Evolutionary conservation across 2,329 filamentous ascomycete genomes (phyloP).

Genomic region (Botrytis sinoallii): DNA sequence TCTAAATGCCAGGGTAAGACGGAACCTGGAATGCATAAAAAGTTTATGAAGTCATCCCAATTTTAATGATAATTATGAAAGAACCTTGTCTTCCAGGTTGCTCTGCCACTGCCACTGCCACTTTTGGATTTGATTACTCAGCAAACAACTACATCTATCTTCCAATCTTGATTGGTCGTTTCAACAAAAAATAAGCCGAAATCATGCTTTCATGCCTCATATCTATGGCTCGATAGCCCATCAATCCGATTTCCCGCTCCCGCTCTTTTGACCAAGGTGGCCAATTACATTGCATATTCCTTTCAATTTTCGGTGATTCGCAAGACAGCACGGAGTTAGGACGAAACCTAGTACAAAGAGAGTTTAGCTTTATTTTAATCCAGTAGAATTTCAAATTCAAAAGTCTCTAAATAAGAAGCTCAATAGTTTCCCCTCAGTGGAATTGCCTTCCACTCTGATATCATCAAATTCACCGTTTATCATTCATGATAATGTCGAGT

Average conservation of each 20-base stretch:
- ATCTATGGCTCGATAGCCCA: neutral
- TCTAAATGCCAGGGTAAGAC: neutral
- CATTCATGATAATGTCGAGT: slow-evolving; percentile 14
- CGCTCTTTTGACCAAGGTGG: neutral
- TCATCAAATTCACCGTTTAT: neutral
- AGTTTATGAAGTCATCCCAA: neutral
- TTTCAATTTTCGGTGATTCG: slow-evolving; percentile 8
- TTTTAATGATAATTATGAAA: neutral
- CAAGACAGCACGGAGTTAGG: slow-evolving; percentile 1
- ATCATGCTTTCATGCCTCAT: neutral
- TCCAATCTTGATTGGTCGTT: neutral
- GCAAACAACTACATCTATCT: too few species aligned
- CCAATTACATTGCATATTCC: neutral
- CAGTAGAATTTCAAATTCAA: slow-evolving; percentile 16
- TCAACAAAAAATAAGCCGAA: neutral
- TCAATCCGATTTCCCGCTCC: neutral
- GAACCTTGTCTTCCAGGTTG: neutral
- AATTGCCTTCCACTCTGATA: slow-evolving; percentile 12
- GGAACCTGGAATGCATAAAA: neutral
- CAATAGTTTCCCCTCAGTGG: neutral
- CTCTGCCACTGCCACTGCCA: neutral
- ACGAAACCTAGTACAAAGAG: neutral
- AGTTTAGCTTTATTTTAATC: slow-evolving; percentile 7
- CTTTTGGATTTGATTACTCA: neutral
- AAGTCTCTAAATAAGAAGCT: slow-evolving; percentile 16